phyloP scores from a whole-genome alignment of 2,329 filamentous ascomycete genomes.

The Xylariaceae sp. region DNA sequence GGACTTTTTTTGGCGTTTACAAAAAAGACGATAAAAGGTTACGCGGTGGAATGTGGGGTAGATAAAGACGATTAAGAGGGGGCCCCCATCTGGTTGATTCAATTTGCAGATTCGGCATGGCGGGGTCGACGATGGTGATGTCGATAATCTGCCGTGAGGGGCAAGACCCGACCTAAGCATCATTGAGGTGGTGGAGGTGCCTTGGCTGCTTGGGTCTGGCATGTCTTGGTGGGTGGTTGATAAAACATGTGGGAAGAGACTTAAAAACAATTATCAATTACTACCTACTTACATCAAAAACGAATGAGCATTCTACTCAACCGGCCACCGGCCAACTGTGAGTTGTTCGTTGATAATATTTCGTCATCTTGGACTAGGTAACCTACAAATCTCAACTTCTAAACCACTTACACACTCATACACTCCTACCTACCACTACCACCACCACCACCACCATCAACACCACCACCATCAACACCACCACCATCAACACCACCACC shows the following conservation, averaged over 20 bases:
- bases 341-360: too few species aligned
- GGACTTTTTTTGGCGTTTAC: conserved; percentile 24
- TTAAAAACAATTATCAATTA: too few species aligned
- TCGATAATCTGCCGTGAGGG: conserved; percentile 23
- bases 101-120: conserved; percentile 4
- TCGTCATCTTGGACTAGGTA: not conserved
- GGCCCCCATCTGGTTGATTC: not conserved
- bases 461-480: not conserved
- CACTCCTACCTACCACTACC: not conserved
- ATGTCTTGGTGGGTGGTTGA: too few species aligned
- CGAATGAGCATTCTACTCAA: too few species aligned
- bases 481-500: not conserved
- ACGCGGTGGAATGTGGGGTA: conserved; percentile 29
- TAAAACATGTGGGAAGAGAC: too few species aligned
- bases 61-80: conserved; percentile 7
- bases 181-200: too few species aligned
- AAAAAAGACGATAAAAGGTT: too few species aligned
- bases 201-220: too few species aligned
- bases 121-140: conserved; percentile 11
- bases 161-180: too few species aligned
- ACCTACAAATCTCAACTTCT: too few species aligned
- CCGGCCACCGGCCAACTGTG: too few species aligned
- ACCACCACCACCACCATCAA: not conserved
- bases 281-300: too few species aligned
- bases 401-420: not conserved